Evolutionary conservation across 768 basidiomycete species (phyloP).

Genomic region (Lyophyllum semitale): DNA sequence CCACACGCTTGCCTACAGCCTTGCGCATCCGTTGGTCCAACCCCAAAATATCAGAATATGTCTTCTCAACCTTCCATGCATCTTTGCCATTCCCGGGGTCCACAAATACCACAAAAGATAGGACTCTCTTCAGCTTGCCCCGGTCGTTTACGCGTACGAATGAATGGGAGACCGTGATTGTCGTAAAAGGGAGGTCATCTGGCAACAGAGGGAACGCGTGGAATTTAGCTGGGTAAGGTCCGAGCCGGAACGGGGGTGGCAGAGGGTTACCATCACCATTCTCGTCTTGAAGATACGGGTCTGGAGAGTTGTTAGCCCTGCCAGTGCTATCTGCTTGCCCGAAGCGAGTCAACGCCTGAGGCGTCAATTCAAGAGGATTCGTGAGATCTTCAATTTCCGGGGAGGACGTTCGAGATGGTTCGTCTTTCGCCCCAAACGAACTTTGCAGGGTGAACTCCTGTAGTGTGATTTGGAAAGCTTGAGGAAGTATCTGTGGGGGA

Average conservation of each 20-base stretch:
- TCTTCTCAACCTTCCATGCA: conserved; percentile 87
- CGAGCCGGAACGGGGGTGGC: too few species aligned
- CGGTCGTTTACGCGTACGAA: conserved; percentile 87
- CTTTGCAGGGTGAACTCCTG: conserved; percentile 69
- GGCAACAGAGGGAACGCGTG: conserved; percentile 73
- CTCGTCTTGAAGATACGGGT: too few species aligned
- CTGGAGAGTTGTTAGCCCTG: conserved; percentile 55
- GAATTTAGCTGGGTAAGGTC: conserved; percentile 59
- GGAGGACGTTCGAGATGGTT: conserved; percentile 2
- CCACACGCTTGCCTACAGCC: conserved; percentile 65
- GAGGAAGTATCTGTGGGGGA: conserved; percentile 40
- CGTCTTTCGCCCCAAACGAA: conserved; percentile 31
- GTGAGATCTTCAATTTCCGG: conserved; percentile 6
- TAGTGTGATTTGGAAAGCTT: conserved; percentile 69
- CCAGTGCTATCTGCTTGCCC: conserved; percentile 13
- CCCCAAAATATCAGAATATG: conserved; percentile 90
- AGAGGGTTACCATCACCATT: too few species aligned
- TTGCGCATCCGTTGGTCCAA: conserved; percentile 79
- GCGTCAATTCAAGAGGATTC: not conserved
- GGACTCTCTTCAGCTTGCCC: conserved; percentile 89
- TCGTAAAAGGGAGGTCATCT: conserved; percentile 73
- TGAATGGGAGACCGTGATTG: conserved; percentile 73
- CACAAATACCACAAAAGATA: conserved; percentile 84
- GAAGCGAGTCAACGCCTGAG: not conserved
- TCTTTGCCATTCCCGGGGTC: conserved; percentile 72